A percentile compares a stretch with the other conserved stretches of the same genome.
phyloP scores from a whole-genome alignment of 805 yeast genomes.

The Nakazawaea siamensis region DNA sequence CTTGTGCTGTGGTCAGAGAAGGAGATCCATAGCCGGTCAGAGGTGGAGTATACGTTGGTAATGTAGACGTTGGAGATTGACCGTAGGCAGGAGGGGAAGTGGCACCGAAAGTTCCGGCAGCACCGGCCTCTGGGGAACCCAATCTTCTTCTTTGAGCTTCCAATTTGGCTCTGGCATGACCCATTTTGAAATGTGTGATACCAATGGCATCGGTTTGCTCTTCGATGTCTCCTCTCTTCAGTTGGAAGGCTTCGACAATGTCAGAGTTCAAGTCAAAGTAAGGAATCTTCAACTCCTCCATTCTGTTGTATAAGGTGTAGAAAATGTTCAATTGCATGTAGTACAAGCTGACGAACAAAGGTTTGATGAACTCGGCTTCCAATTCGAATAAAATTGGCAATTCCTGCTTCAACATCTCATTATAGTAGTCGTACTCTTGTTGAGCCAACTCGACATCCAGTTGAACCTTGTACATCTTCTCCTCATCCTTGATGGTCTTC shows the following conservation, averaged over 20 bases:
- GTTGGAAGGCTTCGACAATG: conserved; percentile 68
- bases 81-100: conserved; percentile 22
- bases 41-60: conserved; percentile 30
- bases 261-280: conserved; percentile 85
- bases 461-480: conserved; percentile 79
- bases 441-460: conserved; percentile 85
- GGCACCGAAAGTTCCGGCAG: conserved; percentile 26
- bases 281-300: conserved; percentile 96
- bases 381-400: conserved; percentile 80
- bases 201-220: conserved; percentile 85
- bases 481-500: conserved; percentile 82
- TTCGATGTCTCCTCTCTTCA: conserved; percentile 85
- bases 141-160: conserved; percentile 71
- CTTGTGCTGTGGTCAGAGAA: conserved; percentile 16
- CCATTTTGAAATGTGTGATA: conserved; percentile 84
- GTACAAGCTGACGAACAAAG: conserved; percentile 88
- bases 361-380: conserved; percentile 89
- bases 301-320: conserved; percentile 81
- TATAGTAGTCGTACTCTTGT: conserved; percentile 93
- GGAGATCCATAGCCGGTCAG: conserved; percentile 18
- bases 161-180: conserved; percentile 77
- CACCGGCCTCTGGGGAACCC: conserved; percentile 34
- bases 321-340: conserved; percentile 97
- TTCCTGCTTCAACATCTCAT: conserved; percentile 87
- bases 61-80: conserved; percentile 19